A percentile compares a stretch with the other conserved stretches of the same genome.
Conservation (phyloP, 345 rosid species). For the Hypericum androsaemum region DNA sequence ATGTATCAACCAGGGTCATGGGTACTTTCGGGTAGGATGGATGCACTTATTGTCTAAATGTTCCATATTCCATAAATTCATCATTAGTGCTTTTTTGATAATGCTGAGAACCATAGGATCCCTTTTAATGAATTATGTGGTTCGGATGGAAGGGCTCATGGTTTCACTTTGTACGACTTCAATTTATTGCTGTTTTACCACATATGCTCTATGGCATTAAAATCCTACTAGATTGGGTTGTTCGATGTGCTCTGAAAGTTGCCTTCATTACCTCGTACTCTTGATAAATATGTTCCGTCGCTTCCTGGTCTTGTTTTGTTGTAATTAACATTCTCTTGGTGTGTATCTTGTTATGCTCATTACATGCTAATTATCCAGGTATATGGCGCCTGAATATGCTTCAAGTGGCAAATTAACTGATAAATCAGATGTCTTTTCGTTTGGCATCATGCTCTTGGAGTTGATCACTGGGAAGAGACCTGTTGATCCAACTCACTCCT, state of each 20-base stretch:
- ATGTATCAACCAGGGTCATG: constrained; percentile 91
- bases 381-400: constrained; percentile 97
- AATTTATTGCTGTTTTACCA: too few relatives aligned
- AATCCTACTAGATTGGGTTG: too few relatives aligned
- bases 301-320: too few relatives aligned
- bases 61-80: background rate
- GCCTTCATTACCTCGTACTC: too few relatives aligned
- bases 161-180: too few relatives aligned
- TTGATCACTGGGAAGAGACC: constrained; percentile 76
- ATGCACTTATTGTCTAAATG: background rate
- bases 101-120: background rate
- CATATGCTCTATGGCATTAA: too few relatives aligned
- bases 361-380: constrained; percentile 28
- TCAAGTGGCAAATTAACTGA: constrained; percentile 81
- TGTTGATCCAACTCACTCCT: constrained; percentile 46
- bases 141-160: too few relatives aligned
- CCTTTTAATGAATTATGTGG: too few relatives aligned
- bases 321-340: too few relatives aligned
- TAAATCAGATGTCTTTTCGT: constrained; percentile 86
- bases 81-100: background rate
- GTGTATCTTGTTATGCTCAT: background rate
- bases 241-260: too few relatives aligned
- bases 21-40: constrained; percentile 87
- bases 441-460: constrained; percentile 87
- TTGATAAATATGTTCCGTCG: too few relatives aligned